phyloP scores from a whole-genome alignment of 345 rosid genomes.

The Hevea brasiliensis region DNA sequence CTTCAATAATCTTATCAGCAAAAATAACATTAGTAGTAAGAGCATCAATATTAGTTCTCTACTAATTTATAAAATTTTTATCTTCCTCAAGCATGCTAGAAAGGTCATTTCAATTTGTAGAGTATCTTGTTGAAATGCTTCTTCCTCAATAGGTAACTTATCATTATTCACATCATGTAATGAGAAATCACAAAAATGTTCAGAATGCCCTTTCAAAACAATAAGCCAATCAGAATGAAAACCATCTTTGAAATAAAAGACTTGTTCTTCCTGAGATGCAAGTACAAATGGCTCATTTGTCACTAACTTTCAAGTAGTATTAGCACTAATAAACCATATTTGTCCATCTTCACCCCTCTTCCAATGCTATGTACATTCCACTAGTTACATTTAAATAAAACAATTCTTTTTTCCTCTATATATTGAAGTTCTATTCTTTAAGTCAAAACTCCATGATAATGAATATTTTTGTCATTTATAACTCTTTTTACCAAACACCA shows the following conservation, averaged over 20 bases:
- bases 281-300: slow-evolving; percentile 11
- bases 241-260: neutral
- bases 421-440: slow-evolving; percentile 8
- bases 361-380: neutral
- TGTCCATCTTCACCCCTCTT: neutral
- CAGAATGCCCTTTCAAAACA: neutral
- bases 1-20: no score
- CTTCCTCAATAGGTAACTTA: no score
- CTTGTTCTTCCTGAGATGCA: slow-evolving; percentile 11
- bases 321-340: neutral
- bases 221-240: neutral
- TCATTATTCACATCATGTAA: no score
- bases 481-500: neutral
- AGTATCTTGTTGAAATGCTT: no score
- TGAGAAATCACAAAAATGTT: neutral
- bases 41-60: no score
- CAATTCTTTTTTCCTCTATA: neutral
- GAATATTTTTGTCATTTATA: neutral
- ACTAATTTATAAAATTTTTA: no score
- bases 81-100: no score
- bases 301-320: neutral
- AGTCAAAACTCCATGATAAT: slow-evolving; percentile 13
- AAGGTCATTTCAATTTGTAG: no score
- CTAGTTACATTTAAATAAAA: no score
- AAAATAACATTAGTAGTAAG: no score